Percentiles rank a stretch among this genome's conserved stretches.
Evolutionary conservation across 2,329 filamentous ascomycete genomes (phyloP).

Genomic region (Claviceps sorghi): DNA sequence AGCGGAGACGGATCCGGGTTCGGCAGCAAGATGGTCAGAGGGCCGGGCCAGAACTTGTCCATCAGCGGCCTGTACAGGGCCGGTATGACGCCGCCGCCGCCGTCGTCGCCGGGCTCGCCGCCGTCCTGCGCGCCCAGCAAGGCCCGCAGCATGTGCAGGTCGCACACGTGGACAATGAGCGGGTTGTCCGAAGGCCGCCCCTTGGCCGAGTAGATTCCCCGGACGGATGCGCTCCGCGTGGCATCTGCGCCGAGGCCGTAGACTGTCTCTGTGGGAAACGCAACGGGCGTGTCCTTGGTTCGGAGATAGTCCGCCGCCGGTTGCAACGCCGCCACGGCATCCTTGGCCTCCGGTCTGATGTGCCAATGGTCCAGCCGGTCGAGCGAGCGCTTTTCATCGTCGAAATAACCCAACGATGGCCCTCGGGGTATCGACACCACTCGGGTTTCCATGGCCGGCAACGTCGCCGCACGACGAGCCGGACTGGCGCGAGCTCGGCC

Average conservation of each 20-base stretch:
- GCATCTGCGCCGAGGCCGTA: conserved; percentile 96
- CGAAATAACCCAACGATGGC: conserved; percentile 22
- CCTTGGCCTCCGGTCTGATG: conserved; percentile 16
- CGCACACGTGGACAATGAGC: conserved; percentile 81
- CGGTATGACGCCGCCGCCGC: conserved; percentile 40
- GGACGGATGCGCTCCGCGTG: conserved; percentile 67
- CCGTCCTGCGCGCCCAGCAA: conserved; percentile 30
- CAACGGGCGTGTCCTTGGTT: conserved; percentile 60
- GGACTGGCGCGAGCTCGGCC: conserved; percentile 4
- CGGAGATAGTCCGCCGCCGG: conserved; percentile 53
- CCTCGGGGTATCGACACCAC: conserved; percentile 21
- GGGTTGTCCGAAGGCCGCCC: conserved; percentile 87
- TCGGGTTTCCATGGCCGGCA: conserved; percentile 24
- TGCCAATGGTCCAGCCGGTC: conserved; percentile 29
- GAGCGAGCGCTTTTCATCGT: conserved; percentile 11
- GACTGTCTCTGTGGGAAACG: conserved; percentile 94
- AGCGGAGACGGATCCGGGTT: conserved; percentile 55
- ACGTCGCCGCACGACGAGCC: background rate
- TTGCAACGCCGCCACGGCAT: conserved; percentile 30
- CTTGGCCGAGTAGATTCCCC: conserved; percentile 86
- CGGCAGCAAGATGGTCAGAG: conserved; percentile 77
- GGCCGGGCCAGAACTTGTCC: conserved; percentile 80
- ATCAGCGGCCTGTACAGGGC: conserved; percentile 67
- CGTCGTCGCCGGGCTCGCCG: conserved; percentile 15
- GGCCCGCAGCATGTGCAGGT: conserved; percentile 57